These are phyloP conservation scores for Suillus lakei DNA, from an alignment of 768 basidiomycete species.

Conservation along the genomic window DNA sequence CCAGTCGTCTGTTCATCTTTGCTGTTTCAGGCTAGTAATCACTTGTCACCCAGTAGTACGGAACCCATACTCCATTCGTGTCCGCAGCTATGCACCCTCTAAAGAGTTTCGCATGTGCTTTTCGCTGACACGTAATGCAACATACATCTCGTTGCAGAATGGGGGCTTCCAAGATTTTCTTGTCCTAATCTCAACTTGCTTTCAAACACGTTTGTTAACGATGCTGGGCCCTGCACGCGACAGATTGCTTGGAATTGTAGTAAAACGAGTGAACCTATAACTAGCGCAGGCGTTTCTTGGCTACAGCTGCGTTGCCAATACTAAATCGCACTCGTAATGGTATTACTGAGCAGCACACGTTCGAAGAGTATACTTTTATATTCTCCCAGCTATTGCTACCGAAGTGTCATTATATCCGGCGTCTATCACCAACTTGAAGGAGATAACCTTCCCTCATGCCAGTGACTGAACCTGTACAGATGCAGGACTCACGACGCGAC, in stretches of 20 bases:
- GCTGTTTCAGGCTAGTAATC: constrained; percentile 3
- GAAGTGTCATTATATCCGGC: too few relatives aligned
- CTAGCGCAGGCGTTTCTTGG: too few relatives aligned
- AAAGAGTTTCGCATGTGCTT: background rate
- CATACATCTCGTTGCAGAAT: background rate
- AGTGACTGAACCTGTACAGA: background rate
- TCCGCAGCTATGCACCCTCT: background rate
- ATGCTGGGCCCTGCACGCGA: background rate
- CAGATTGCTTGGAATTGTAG: background rate
- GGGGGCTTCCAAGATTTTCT: background rate
- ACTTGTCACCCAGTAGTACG: background rate
- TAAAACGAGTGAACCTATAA: background rate
- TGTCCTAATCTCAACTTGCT: background rate
- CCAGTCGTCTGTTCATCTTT: background rate
- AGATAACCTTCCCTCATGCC: background rate
- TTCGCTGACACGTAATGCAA: background rate
- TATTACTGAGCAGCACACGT: too few relatives aligned
- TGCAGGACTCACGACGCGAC: background rate
- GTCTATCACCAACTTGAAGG: background rate
- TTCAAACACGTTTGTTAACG: background rate
- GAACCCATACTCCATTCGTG: background rate
- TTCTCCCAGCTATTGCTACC: background rate
- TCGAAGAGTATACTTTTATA: too few relatives aligned
- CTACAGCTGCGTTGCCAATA: too few relatives aligned
- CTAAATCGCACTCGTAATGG: too few relatives aligned